phyloP scores from a whole-genome alignment of 2,329 filamentous ascomycete species.

The Apiospora malaysiana region DNA sequence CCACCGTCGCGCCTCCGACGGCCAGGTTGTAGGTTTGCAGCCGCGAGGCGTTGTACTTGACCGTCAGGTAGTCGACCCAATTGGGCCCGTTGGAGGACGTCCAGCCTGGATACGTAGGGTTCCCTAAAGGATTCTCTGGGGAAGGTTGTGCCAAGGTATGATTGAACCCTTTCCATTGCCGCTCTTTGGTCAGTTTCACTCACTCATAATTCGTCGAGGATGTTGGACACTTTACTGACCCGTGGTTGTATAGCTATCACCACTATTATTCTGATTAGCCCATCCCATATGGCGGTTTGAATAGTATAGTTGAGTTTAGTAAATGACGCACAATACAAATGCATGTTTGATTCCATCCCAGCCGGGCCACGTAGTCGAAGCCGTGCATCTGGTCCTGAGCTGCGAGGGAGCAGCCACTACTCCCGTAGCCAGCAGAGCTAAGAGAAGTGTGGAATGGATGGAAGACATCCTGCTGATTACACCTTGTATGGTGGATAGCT shows the following conservation, averaged over 20 bases:
- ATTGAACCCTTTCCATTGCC: constrained; percentile 53
- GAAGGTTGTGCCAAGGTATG: constrained; percentile 56
- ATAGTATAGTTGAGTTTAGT: neutral
- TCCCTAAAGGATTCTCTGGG: constrained; percentile 63
- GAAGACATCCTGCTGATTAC: neutral
- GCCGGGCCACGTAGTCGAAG: constrained; percentile 38
- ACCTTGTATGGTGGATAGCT: neutral
- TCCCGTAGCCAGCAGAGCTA: neutral
- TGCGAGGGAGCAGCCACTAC: neutral
- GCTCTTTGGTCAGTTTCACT: neutral
- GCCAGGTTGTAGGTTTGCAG: constrained; percentile 60
- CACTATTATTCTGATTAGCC: constrained; percentile 30
- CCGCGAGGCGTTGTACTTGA: constrained; percentile 51
- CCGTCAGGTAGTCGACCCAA: constrained; percentile 57
- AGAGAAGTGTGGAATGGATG: neutral
- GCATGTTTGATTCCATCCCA: constrained; percentile 46
- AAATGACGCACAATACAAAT: constrained; percentile 47
- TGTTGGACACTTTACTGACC: constrained; percentile 26
- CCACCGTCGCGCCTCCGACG: constrained; percentile 59
- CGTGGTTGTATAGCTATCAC: constrained; percentile 42
- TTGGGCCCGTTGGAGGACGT: constrained; percentile 57
- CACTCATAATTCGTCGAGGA: neutral
- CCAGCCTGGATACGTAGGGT: constrained; percentile 60
- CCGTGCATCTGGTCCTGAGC: neutral
- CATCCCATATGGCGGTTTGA: neutral